These are phyloP conservation scores for Fimicolochytrium jonesii DNA, from an alignment of 192 early-diverging fungal genomes.

Conservation along the genomic window DNA sequence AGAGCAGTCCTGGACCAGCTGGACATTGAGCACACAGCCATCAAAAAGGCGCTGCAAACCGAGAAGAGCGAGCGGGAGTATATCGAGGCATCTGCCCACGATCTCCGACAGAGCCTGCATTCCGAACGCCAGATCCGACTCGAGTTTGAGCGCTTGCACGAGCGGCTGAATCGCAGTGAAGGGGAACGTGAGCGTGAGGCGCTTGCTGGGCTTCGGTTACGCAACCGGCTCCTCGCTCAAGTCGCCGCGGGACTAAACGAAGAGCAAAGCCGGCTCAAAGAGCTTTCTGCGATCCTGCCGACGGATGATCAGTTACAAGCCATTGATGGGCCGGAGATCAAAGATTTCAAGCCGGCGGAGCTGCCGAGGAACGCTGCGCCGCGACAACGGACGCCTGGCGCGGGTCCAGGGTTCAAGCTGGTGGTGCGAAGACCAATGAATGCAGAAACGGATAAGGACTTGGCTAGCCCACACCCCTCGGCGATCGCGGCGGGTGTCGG, in stretches of 20 bases:
- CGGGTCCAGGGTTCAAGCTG: constrained; percentile 14
- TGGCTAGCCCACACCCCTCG: too few relatives aligned
- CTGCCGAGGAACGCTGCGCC: neutral
- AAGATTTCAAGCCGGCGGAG: constrained; percentile 18
- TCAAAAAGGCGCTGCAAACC: constrained; percentile 25
- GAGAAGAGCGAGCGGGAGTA: constrained; percentile 40
- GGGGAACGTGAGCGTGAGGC: constrained; percentile 30
- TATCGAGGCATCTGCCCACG: constrained; percentile 39
- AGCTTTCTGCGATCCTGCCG: constrained; percentile 36
- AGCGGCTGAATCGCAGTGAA: constrained; percentile 28
- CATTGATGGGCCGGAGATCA: constrained; percentile 27
- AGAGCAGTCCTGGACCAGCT: constrained; percentile 31
- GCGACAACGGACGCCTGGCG: neutral
- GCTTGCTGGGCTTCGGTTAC: constrained; percentile 25
- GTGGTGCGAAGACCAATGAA: constrained; percentile 3
- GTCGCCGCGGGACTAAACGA: constrained; percentile 28
- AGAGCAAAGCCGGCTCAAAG: constrained; percentile 35
- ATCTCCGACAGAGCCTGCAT: constrained; percentile 32
- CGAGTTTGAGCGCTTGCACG: constrained; percentile 45
- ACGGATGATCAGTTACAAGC: constrained; percentile 15
- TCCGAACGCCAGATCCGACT: constrained; percentile 42
- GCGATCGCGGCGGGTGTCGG: too few relatives aligned
- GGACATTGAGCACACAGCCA: constrained; percentile 27
- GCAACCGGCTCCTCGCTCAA: constrained; percentile 38
- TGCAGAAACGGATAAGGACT: neutral